Evolutionary conservation across 805 yeast species (phyloP).

Genomic region (Suhomyces xylopsoci): DNA sequence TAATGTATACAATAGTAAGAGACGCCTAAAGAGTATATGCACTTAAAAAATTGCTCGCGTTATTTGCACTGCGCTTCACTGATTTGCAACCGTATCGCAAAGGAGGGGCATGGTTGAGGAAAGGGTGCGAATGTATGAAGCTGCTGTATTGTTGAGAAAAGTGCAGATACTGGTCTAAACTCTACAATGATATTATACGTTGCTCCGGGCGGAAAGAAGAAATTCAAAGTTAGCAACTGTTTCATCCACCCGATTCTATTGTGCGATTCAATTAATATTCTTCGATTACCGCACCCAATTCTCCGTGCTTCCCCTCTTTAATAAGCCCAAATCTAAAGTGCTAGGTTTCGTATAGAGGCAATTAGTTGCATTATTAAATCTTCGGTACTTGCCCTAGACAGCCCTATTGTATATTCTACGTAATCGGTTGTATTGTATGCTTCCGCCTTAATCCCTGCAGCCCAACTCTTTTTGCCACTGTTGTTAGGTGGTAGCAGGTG

Average conservation of each 20-base stretch:
- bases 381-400: background rate
- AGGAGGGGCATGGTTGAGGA: background rate
- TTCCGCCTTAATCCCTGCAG: background rate
- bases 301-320: background rate
- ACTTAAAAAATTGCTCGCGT: no score
- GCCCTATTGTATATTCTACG: background rate
- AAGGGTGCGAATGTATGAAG: background rate
- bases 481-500: background rate
- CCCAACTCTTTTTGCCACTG: background rate
- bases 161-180: no score
- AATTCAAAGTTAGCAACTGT: background rate
- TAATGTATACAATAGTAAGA: background rate
- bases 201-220: background rate
- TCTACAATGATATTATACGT: background rate
- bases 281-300: background rate
- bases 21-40: no score
- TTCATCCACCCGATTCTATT: background rate
- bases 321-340: background rate
- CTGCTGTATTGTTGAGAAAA: background rate
- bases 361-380: background rate
- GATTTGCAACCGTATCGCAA: background rate
- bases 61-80: no score
- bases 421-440: background rate
- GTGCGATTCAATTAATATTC: background rate
- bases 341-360: background rate